Base-by-base conservation (phyloP, 176 grass and related monocot species). In the Carex parvula region DNA sequence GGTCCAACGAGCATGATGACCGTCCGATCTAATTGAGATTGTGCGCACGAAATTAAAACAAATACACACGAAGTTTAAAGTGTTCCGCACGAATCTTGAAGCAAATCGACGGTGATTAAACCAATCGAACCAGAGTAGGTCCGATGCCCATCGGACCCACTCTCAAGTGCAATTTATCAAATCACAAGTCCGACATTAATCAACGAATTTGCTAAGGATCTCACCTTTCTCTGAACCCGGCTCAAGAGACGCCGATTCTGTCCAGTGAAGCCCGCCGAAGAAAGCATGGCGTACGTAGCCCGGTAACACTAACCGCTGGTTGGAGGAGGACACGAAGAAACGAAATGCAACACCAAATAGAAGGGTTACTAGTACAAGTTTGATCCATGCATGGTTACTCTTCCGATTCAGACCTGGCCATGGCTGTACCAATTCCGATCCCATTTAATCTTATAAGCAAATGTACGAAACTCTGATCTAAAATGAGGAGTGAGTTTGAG, bases 371-470 rank as follows among this genome's bases (percentile, higher is more conserved):
- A 84, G 42, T 26, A 88, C 15, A 68, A 84, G 48, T 14, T 84
- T 88, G 39, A 88, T 62, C 71, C 82, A 39, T 15, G 75, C 61
- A 44, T 88, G 81, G 44, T 79, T 84, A 39, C 60, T 71, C 60
- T 88, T 88, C 71, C 81, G 87, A 65, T 88, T 82, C 24, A 55
- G 48, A 15, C 26, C 81, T 18, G 70, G 60, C 58, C 80, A 84
- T 64, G 81, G 60, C 44, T 84, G 81, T 29, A 65, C 1, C 8
- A 48, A 84, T 18, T 79, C 71, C 61, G 81, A 79, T 29, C 80
- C 86, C 86, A 87, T 77, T 18, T 39, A 46, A 22, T 68, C 5
- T 20, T 41, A 42, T 3, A 20, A 22, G 11, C 39, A 22, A 61
- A 61, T 82, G 60, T 62, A 39, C 10, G 55, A 60, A 32, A 13